Percentiles rank a stretch among this genome's conserved stretches.
These are phyloP conservation scores for Talaromyces marneffei DNA, from an alignment of 2,329 filamentous ascomycete genomes.

Conservation along the genomic window DNA sequence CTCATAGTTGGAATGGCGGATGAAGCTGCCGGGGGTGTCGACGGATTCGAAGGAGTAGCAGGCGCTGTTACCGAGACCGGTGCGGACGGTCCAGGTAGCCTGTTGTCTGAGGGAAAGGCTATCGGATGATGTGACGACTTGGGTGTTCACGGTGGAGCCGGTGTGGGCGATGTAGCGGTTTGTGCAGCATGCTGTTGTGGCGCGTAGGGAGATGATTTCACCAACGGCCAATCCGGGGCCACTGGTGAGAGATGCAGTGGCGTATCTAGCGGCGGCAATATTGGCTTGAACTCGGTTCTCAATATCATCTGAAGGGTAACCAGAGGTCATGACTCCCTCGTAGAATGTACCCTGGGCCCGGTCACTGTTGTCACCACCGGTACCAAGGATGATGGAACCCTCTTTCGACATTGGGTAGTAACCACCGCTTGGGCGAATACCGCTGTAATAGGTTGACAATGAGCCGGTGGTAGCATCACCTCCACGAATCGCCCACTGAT, in stretches of 20 bases:
- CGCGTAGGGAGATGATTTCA: slow-evolving; percentile 45
- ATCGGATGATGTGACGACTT: slow-evolving; percentile 50
- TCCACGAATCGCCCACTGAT: slow-evolving; percentile 12
- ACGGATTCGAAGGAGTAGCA: slow-evolving; percentile 59
- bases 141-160: slow-evolving; percentile 48
- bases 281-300: slow-evolving; percentile 8
- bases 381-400: slow-evolving; percentile 12
- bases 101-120: slow-evolving; percentile 46
- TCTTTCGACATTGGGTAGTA: slow-evolving; percentile 9
- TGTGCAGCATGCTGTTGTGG: slow-evolving; percentile 51
- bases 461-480: slow-evolving; percentile 8
- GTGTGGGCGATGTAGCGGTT: slow-evolving; percentile 53
- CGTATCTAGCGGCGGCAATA: slow-evolving; percentile 8
- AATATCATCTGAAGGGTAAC: slow-evolving; percentile 9
- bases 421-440: slow-evolving; percentile 4
- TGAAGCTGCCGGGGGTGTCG: slow-evolving; percentile 54
- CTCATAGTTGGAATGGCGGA: slow-evolving; percentile 52
- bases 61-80: slow-evolving; percentile 51
- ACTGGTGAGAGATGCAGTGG: slow-evolving; percentile 9
- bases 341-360: slow-evolving; percentile 11
- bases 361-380: slow-evolving; percentile 10
- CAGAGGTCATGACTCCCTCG: slow-evolving; percentile 10
- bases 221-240: slow-evolving; percentile 2
- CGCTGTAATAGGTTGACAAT: slow-evolving; percentile 9
- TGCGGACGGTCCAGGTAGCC: slow-evolving; percentile 50